These are phyloP conservation scores for Leishmania major DNA, from an alignment of 208 protist species.

Conservation along the genomic window DNA sequence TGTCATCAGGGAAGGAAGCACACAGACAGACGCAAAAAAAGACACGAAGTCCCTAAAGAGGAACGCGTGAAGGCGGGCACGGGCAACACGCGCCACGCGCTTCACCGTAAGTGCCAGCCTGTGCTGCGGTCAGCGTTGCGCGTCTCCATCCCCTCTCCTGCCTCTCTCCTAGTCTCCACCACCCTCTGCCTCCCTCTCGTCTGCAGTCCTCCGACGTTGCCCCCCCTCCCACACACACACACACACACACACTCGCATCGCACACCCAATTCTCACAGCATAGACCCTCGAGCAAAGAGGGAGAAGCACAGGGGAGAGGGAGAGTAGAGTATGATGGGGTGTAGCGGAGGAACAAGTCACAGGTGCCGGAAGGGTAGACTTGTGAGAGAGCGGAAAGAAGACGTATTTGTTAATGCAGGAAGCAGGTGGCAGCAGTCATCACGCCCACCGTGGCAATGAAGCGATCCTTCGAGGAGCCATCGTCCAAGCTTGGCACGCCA, in stretches of 20 bases:
- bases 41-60: neutral
- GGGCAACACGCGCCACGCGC: neutral
- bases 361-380: neutral
- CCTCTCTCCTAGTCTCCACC: neutral
- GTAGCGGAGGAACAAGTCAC: neutral
- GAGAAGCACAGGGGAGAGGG: neutral
- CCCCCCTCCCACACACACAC: neutral
- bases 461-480: neutral
- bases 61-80: neutral
- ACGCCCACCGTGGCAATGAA: conserved; percentile 53
- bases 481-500: conserved; percentile 23
- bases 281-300: neutral
- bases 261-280: neutral
- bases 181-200: neutral
- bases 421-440: conserved; percentile 23
- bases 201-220: neutral
- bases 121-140: neutral
- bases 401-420: conserved; percentile 7
- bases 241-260: too few relatives aligned
- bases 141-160: neutral
- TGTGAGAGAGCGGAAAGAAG: neutral
- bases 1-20: too few relatives aligned
- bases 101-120: neutral
- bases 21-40: neutral
- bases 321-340: too few relatives aligned